Conservation (phyloP, 2,329 filamentous ascomycete genomes). For the Fusarium pseudonygamai region DNA sequence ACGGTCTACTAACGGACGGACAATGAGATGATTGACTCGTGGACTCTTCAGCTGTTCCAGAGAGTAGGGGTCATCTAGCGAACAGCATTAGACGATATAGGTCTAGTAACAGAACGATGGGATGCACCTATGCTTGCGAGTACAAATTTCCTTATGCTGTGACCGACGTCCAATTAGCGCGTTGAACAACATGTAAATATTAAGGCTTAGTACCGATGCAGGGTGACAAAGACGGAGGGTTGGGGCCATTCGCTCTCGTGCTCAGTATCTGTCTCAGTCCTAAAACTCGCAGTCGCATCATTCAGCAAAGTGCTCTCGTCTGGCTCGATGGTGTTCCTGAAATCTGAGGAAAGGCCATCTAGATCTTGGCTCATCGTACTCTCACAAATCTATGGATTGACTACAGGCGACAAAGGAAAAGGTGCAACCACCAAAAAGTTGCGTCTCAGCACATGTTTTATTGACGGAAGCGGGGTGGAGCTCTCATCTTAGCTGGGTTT, state of each 20-base stretch:
- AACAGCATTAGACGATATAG: neutral
- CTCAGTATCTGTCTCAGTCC: neutral
- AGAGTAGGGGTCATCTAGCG: constrained; percentile 4
- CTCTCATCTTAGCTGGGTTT: neutral
- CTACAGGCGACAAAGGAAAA: neutral
- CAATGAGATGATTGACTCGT: constrained; percentile 3
- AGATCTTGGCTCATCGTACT: neutral
- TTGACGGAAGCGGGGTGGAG: neutral
- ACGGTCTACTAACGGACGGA: constrained; percentile 1
- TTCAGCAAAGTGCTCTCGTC: neutral
- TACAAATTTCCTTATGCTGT: constrained; percentile 6
- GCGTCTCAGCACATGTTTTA: neutral
- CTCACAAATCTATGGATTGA: too few species aligned
- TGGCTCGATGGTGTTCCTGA: neutral
- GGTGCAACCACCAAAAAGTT: too few species aligned
- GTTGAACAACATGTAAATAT: accelerated
- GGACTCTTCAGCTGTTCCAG: constrained; percentile 8
- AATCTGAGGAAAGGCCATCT: neutral
- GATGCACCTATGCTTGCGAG: constrained; percentile 5
- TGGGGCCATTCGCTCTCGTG: neutral
- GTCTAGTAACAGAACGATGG: too few species aligned
- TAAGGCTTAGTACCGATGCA: neutral
- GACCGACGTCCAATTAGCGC: accelerated
- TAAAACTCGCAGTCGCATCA: neutral
- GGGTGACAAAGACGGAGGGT: neutral